Evolutionary conservation across 495 filamentous ascomycete genomes (phyloP), one percentile per base, ranked within the genome.

Genomic region (Margaritispora aquatica): DNA sequence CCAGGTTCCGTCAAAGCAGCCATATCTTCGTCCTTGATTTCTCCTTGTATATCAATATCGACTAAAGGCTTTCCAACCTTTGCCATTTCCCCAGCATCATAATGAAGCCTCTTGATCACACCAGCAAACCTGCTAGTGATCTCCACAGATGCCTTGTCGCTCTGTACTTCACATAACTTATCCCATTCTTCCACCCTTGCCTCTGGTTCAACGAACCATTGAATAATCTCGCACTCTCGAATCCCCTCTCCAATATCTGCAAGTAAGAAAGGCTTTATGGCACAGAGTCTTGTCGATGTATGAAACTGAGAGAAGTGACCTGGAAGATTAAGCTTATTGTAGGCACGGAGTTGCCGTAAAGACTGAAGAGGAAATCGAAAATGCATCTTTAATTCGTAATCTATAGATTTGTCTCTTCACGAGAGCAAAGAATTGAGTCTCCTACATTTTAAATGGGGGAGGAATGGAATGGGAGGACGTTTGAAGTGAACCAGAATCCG

Each of bases 231-330:
- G 71, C 94, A 95, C 74, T 98, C 94, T 63, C 91, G 90, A 67
- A 97, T 98, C 51, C 94, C 95, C 80, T 99, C 95, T 21, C 95
- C 95, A 67, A 97, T 96, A 74, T 99, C 95, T 63, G 94, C 93
- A 36, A 99, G 75, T 38, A 96, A 71, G 67, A 96, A 96, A 19
- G 95, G 92, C 71, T 89, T 91, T 22, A 96, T 80, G 1, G 79
- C 82, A 60, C 77, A 78, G 21, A 84, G 68, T 58, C 73, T 73
- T 51, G 78, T 66, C 26, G 84, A 78, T 17, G 77, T 74, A 64
- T 90, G 86, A 66, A 97, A 92, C 20, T 55, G 29, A 1, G 55
- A 49, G 64, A 73, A 61, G 46, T 65, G 60, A 56, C 51, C 67
- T 23, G 57, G 22, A 46, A 73, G 69, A 29, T 65, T 63, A 17